These are phyloP conservation scores for Wickerhamomyces subpelliculosus DNA, from an alignment of 805 yeast species.

Conservation along the genomic window DNA sequence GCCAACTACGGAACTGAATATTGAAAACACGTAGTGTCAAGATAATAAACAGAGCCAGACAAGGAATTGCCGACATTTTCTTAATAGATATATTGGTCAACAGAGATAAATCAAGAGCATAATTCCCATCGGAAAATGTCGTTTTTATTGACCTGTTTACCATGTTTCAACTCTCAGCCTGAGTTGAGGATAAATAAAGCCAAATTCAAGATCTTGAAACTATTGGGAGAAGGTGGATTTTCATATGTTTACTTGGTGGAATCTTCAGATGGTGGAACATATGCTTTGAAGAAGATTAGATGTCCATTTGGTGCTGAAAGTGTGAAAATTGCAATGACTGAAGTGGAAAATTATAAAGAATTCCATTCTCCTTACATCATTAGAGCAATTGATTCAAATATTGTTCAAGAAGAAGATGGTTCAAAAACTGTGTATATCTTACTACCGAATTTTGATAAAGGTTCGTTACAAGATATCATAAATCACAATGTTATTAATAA, in stretches of 20 bases:
- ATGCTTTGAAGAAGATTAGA: conserved; percentile 78
- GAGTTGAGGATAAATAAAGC: conserved; percentile 54
- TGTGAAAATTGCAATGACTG: conserved; percentile 67
- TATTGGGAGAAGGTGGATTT: conserved; percentile 90
- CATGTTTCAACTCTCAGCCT: conserved; percentile 38
- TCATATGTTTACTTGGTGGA: conserved; percentile 80
- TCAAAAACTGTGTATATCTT: conserved; percentile 71
- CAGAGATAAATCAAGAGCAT: too few species aligned
- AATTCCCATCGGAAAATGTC: too few species aligned
- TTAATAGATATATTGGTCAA: too few species aligned
- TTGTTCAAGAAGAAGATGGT: conserved; percentile 72
- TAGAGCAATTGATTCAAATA: conserved; percentile 60
- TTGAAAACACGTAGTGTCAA: too few species aligned
- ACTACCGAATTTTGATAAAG: conserved; percentile 74
- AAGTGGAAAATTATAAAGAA: conserved; percentile 66
- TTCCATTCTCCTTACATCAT: conserved; percentile 66
- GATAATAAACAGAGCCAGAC: too few species aligned
- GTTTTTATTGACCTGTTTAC: conserved; percentile 8
- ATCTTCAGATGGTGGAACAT: conserved; percentile 37
- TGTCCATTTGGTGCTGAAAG: conserved; percentile 84
- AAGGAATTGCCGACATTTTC: too few species aligned
- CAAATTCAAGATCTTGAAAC: conserved; percentile 52
- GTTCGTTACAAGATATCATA: conserved; percentile 78
- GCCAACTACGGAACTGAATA: too few species aligned
- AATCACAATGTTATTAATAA: conserved; percentile 54